These are phyloP conservation scores for Scorias spongiosa DNA, from an alignment of 2,329 filamentous ascomycete species.

Conservation along the genomic window DNA sequence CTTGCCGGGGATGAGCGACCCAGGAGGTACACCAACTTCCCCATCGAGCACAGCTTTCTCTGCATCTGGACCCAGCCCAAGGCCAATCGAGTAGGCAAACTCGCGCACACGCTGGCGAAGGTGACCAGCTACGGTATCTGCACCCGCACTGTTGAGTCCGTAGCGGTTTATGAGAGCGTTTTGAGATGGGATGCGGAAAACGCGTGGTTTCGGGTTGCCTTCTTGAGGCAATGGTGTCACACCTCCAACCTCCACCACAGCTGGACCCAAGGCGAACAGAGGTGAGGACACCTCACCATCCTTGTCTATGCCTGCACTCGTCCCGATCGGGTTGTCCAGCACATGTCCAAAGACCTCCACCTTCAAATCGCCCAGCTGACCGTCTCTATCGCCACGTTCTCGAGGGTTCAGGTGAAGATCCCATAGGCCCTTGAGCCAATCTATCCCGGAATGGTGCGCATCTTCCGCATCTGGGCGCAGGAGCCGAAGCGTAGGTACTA, in stretches of 20 bases:
- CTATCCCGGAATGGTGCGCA: slow-evolving; percentile 70
- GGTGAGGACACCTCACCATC: slow-evolving; percentile 75
- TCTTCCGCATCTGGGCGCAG: slow-evolving; percentile 69
- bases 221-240: slow-evolving; percentile 74
- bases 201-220: slow-evolving; percentile 74
- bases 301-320: slow-evolving; percentile 93
- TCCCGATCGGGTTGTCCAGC: slow-evolving; percentile 76
- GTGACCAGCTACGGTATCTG: slow-evolving; percentile 68
- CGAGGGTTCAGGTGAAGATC: slow-evolving; percentile 62
- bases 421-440: slow-evolving; percentile 56
- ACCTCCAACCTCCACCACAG: slow-evolving; percentile 82
- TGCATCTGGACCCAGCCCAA: slow-evolving; percentile 45
- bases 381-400: slow-evolving; percentile 53
- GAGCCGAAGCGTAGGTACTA: slow-evolving; percentile 47
- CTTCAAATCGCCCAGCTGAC: slow-evolving; percentile 34
- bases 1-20: slow-evolving; percentile 61
- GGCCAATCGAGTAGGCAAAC: slow-evolving; percentile 57
- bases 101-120: slow-evolving; percentile 63
- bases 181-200: slow-evolving; percentile 72
- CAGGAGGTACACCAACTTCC: slow-evolving; percentile 59
- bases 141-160: slow-evolving; percentile 82
- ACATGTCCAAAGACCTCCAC: slow-evolving; percentile 61
- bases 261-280: slow-evolving; percentile 70
- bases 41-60: slow-evolving; percentile 66
- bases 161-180: slow-evolving; percentile 91